Base-by-base conservation (phyloP, 1,284 basidiomycete species). In the Meira nashicola region DNA sequence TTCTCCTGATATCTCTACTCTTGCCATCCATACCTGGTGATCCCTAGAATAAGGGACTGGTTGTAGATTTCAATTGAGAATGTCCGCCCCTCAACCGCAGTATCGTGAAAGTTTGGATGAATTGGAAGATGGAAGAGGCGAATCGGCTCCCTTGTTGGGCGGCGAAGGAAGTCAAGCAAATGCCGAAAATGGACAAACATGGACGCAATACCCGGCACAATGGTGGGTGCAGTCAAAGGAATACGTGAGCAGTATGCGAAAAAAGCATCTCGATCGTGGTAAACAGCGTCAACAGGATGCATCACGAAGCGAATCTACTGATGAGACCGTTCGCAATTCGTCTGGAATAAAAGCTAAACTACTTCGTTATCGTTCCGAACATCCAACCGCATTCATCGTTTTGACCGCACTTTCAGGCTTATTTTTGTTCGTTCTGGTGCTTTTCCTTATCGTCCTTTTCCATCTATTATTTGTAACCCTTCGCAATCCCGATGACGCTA, bases 391-490 rank as follows among this genome's bases (percentile, higher is more conserved):
- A 9, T 33, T 43, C n/a, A 15, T 39, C 9, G 38, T 23, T 21
- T 21, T 67, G 37, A 60, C 62, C 53, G 53, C 60, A 1, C 40
- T 70, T 25, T 33, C 59, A n/a, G 59, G 49, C 9, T 60, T 70
- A 40, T 46, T 74, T 14, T 46, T 63, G 44, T 33, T 64, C 39
- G 1, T 73, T 54, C 54, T 74, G 9, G 17, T 68, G 11, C 59
- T 73, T 14, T 51, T 69, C 10, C 52, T 37, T 39, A 54, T 74
- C 10, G 65, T 65, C 10, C 52, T 64, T 6, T 57, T 57, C 1
- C 72, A 73, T 39, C 62, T 72, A 38, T 69, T 63, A 37, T 17
- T 65, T 39, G 55, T 55, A 10, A 72, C 70, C 3, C 65, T 72
- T 54, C 63, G 60, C 12, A 39, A 68, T 6, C 72, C 67, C 11